Evolutionary conservation across 2,329 filamentous ascomycete species (phyloP), one percentile per base, ranked within the genome.

Genomic region (Talaromyces sp.): DNA sequence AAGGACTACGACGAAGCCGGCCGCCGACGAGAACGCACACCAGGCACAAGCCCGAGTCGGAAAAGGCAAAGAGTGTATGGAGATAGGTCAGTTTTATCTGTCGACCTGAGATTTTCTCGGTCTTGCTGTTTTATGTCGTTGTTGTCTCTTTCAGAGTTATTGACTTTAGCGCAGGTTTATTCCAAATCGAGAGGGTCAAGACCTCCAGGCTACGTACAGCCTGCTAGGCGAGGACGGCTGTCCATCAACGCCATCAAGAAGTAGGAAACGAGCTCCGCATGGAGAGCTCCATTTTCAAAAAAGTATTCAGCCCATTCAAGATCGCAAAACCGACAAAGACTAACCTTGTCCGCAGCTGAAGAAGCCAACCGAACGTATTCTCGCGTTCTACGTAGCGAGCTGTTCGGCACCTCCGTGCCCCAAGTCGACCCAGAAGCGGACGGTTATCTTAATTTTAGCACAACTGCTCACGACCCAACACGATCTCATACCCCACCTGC

Each of bases 321-420:
- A 29, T 27, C 57, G 19, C n/a, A 19, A 27, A 19, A n/a, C 24
- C 4, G 43, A 29, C 7, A 12, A 27, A 17, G 14, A 52, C 48
- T 52, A 52, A 52, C 59, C 48, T 68, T 56, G 19, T 58, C 48
- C 61, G 24, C 68, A 87, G 92, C 90, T 55, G 92, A 97, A 77
- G 92, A 97, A 82, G 94, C 94, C 54, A 97, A 99, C 69, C 85
- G 90, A 61, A 97, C 91, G 21, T 99, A 93, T 74, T 95, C 92
- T 29, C 89, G 87, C 21, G 80, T 99, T 7, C 80, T 99, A 59
- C 88, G 94, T 60, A 88, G 91, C 57, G 94, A 99, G 75, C 85
- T 99, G 62, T 99, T 99, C 73, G 93, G 96, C 69, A 86, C 85
- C 66, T 90, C 91, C 29, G 88, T 97, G 63, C 92, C 94, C 9